These are phyloP conservation scores for Aspergillus phoenicis DNA, from an alignment of 2,329 filamentous ascomycete species.

Conservation along the genomic window DNA sequence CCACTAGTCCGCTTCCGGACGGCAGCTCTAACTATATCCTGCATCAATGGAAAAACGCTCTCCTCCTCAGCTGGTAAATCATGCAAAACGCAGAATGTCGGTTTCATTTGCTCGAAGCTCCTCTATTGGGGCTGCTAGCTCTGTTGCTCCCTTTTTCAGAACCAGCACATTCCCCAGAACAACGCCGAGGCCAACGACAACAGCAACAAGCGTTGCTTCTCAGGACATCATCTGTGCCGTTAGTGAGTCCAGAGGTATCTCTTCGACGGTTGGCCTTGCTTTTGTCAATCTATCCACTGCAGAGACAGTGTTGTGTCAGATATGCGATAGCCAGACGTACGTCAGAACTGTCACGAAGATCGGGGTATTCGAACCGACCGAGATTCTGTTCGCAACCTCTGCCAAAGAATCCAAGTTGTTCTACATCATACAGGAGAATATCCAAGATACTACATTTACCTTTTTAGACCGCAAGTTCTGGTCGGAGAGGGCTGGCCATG, in stretches of 20 bases:
- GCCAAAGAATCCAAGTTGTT: conserved; percentile 75
- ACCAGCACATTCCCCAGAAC: conserved; percentile 55
- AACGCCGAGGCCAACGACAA: conserved; percentile 52
- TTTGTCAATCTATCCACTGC: conserved; percentile 85
- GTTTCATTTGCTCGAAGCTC: conserved; percentile 13
- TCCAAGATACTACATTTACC: conserved; percentile 64
- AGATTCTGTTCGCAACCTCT: conserved; percentile 75
- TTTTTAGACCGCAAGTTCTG: conserved; percentile 77
- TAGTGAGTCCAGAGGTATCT: conserved; percentile 82
- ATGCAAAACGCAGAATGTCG: background rate
- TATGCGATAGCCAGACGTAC: conserved; percentile 91
- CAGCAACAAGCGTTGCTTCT: conserved; percentile 57
- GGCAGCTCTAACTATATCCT: conserved; percentile 12
- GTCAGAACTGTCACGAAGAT: conserved; percentile 86
- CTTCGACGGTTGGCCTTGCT: conserved; percentile 79
- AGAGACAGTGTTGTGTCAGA: conserved; percentile 83
- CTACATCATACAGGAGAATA: conserved; percentile 71
- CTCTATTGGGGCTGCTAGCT: conserved; percentile 14
- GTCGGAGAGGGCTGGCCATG: conserved; percentile 76
- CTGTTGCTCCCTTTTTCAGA: conserved; percentile 27
- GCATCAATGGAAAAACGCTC: background rate
- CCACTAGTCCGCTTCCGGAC: conserved; percentile 26
- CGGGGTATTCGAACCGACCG: conserved; percentile 74
- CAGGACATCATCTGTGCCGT: conserved; percentile 86
- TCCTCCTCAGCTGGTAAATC: background rate